phyloP scores from a whole-genome alignment of 441 rosid species.

The Erodium moschatum region DNA sequence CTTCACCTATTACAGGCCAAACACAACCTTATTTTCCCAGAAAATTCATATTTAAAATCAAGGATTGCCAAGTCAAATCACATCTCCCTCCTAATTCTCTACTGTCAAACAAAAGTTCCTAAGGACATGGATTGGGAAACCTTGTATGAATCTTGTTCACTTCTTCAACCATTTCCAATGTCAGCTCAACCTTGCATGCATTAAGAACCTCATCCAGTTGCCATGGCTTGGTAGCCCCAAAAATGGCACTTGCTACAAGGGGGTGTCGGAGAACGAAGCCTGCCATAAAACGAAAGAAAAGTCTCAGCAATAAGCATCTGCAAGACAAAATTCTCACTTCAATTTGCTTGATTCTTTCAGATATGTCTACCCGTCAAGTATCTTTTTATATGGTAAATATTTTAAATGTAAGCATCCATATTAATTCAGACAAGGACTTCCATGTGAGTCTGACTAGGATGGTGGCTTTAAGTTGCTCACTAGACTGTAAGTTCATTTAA shows the following conservation, averaged over 20 bases:
- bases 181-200: conserved; percentile 34
- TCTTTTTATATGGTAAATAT: not conserved
- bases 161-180: conserved; percentile 34
- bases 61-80: not conserved
- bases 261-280: conserved; percentile 51
- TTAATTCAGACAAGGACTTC: not conserved
- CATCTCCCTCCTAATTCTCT: too few relatives aligned
- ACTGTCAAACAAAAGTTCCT: not conserved
- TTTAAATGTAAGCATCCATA: not conserved
- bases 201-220: conserved; percentile 39
- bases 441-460: not conserved
- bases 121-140: conserved; percentile 58
- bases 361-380: not conserved
- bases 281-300: conserved; percentile 16
- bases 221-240: conserved; percentile 47
- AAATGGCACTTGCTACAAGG: conserved; percentile 44
- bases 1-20: not conserved
- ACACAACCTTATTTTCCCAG: not conserved
- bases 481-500: not conserved
- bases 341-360: too few relatives aligned
- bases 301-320: too few relatives aligned
- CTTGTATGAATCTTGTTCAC: conserved; percentile 37
- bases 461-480: not conserved
- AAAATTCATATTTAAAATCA: not conserved
- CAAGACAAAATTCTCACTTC: too few relatives aligned